Evolutionary conservation across 1,284 basidiomycete genomes (phyloP), one percentile per base, ranked within the genome.

Genomic region (Naganishia liquefaciens): DNA sequence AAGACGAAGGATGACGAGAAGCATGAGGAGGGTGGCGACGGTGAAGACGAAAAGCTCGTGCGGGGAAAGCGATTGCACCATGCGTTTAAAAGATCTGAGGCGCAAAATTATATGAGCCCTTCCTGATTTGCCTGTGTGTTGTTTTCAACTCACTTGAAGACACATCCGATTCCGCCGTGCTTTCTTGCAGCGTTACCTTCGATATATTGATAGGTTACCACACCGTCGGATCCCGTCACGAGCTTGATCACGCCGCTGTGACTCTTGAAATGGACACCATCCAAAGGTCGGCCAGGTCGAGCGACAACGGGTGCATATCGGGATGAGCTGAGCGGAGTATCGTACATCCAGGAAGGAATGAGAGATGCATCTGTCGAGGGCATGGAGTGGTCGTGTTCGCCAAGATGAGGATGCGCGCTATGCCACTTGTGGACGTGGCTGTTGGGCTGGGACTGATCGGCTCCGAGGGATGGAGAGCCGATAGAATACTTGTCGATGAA

Each of bases 1-100:
- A n/a, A 54, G 43, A 27, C 50, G 51, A 39, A 54, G 60, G 50
- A 54, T 62, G 60, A 54, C 50, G 50, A 62, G 46, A n/a, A 52
- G 50, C 47, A 61, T 51, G 7, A 52, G 58, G 47, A 46, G n/a
- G 28, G 58, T 51, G 30, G 33, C 51, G 9, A 25, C n/a, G 21
- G 33, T 27, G 58, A 61, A 52, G 46, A 51, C 27, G 58, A 54
- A 19, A 50, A 62, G 60, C 21, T 62, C 50, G 39, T 62, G 60
- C n/a, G 50, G 27, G 27, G 50, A 52, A n/a, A 62, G 51, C 5
- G 60, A 62, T 7, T 30, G 7, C n/a, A 52, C 43, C 50, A 62
- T 62, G 1, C 40, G 37, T 15, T 43, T 33, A 27, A 52, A 52
- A 10, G 60, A 52, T 33, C 60, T 62, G 17, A 5, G 10, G 21